These are phyloP conservation scores for Cystobasidiaceae sp. DNA, from an alignment of 1,284 basidiomycete genomes.

Conservation along the genomic window DNA sequence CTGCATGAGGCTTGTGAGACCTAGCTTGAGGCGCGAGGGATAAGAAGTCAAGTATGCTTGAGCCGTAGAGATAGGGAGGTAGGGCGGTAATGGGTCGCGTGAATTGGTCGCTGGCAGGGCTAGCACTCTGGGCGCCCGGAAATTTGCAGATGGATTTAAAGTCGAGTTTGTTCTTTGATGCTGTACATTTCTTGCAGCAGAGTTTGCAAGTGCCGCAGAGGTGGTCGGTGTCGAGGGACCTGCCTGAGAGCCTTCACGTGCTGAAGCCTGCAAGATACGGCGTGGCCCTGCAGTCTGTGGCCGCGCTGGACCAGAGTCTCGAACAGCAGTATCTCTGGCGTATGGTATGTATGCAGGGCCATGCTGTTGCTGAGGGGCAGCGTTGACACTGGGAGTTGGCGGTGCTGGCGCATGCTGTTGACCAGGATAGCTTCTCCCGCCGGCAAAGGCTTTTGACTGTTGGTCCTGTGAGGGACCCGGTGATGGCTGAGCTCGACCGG, in stretches of 20 bases:
- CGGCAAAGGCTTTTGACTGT: background rate
- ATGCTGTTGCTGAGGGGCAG: background rate
- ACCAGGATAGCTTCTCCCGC: conserved; percentile 14
- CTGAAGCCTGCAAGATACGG: no score
- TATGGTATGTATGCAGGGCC: conserved; percentile 12
- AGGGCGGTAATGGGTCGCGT: conserved; percentile 35
- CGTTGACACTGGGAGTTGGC: background rate
- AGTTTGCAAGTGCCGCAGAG: background rate
- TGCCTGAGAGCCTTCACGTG: no score
- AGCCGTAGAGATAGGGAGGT: conserved; percentile 33
- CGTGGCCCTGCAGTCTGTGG: no score
- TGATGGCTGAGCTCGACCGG: background rate
- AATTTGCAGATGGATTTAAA: conserved; percentile 8
- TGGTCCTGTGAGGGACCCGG: background rate
- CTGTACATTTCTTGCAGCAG: background rate
- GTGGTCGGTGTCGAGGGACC: background rate
- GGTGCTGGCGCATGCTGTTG: conserved; percentile 8
- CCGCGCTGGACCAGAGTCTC: no score
- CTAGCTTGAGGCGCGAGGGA: conserved; percentile 85
- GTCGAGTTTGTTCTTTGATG: background rate
- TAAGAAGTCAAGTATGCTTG: conserved; percentile 83
- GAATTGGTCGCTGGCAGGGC: conserved; percentile 6
- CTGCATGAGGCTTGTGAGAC: conserved; percentile 82
- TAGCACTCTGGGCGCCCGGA: background rate
- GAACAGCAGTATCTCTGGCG: conserved; percentile 4